Conservation (phyloP, 805 yeast genomes). For the Ogataea trehalophila region DNA sequence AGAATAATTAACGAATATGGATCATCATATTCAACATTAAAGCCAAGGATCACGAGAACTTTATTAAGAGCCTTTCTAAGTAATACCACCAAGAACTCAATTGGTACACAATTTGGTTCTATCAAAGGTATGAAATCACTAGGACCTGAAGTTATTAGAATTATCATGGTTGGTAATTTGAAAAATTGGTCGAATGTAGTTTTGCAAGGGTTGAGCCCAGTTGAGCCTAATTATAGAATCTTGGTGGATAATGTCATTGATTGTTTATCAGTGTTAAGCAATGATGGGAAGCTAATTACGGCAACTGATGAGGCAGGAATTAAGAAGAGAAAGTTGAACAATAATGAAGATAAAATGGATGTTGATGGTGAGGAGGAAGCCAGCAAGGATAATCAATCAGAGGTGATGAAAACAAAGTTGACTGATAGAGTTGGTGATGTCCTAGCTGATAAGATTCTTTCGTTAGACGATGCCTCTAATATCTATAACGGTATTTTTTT, state of each 20-base stretch:
- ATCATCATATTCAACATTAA: constrained; percentile 78
- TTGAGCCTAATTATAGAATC: constrained; percentile 17
- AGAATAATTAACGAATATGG: constrained; percentile 79
- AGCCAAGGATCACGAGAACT: constrained; percentile 92
- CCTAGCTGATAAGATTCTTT: constrained; percentile 45
- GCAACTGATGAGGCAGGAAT: constrained; percentile 5
- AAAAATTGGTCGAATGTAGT: constrained; percentile 72
- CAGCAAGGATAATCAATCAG: constrained; percentile 23
- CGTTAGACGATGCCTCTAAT: constrained; percentile 43
- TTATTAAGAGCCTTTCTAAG: constrained; percentile 86
- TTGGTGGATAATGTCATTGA: constrained; percentile 48
- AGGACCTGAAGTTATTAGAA: constrained; percentile 84
- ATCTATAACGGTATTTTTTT: constrained; percentile 65
- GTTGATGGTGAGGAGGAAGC: constrained; percentile 32
- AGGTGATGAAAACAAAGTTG: constrained; percentile 34
- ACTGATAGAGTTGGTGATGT: constrained; percentile 56
- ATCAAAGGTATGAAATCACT: constrained; percentile 76
- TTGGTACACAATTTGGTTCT: constrained; percentile 91
- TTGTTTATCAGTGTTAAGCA: constrained; percentile 46
- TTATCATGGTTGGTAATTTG: constrained; percentile 78
- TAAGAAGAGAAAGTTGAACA: constrained; percentile 10
- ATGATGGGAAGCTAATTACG: constrained; percentile 27
- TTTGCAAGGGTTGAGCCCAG: constrained; percentile 28
- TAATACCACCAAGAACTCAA: constrained; percentile 57
- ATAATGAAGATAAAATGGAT: constrained; percentile 29